Evolutionary conservation across 2,329 filamentous ascomycete species (phyloP), one percentile per base, ranked within the genome.

Genomic region (Lachnellula occidentalis): DNA sequence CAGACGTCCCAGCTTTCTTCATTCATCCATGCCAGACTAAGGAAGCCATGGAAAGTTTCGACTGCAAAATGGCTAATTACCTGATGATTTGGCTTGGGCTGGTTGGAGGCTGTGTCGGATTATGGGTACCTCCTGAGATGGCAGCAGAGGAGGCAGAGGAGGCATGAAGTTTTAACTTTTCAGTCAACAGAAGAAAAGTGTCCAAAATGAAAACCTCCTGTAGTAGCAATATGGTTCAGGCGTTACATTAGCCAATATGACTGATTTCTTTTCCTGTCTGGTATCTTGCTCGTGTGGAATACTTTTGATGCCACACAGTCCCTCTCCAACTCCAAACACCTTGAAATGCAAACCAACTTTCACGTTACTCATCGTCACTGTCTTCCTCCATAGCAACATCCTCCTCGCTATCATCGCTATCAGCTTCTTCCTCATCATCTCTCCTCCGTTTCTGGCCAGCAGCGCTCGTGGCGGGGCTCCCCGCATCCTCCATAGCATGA

Each of bases 1-100:
- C 85, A 55, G 87, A 87, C 51, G 72, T 85, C 55, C 90, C 91
- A 41, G 82, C 84, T 48, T 96, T 92, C 72, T 96, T 96, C 72
- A 80, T 97, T 64, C 94, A 99, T 73, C 92, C 94, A 22, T 97
- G 94, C 73, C 83, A 89, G 69, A 88, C 94, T 8, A 88, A 87
- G 53, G 87, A 92, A 61, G 88, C 88, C 50, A 88, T 97, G 80
- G 76, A 77, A 62, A 76, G 74, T 50, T 84, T 90, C 65, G 59
- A 66, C 41, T 84, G 81, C 64, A 71, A 77, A 67, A 75, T 77
- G 69, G 72, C 85, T 65, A 78, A 85, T 64, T 97, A 97, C 74
- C 77, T 97, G 66, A 81, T 90, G 73, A 74, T 90, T 53, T 97
- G 92, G 92, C 78, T 96, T 58, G 92, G 92, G n/a, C 74, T 95